A percentile compares a stretch with the other conserved stretches of the same genome.
These are phyloP conservation scores for Malbranchea cinnamomea DNA, from an alignment of 2,329 filamentous ascomycete species.

Conservation along the genomic window DNA sequence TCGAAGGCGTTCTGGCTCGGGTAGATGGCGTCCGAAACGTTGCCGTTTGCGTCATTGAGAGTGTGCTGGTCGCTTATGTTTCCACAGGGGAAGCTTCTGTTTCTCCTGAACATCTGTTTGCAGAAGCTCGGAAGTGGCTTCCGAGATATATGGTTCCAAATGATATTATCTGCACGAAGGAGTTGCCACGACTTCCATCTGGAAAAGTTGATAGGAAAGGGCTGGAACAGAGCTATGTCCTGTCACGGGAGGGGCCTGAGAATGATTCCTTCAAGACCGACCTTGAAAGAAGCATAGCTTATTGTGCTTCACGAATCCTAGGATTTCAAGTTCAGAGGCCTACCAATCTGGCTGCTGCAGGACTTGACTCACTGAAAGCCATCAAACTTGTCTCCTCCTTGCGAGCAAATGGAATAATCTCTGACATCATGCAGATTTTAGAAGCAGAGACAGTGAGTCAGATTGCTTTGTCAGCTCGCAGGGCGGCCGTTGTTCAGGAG, in stretches of 20 bases:
- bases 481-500: neutral
- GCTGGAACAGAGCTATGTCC: conserved; percentile 41
- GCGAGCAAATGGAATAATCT: conserved; percentile 38
- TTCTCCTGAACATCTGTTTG: conserved; percentile 33
- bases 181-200: conserved; percentile 62
- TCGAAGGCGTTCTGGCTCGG: conserved; percentile 56
- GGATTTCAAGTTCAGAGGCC: conserved; percentile 20
- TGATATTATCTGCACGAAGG: conserved; percentile 48
- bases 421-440: conserved; percentile 49
- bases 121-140: conserved; percentile 57
- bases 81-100: conserved; percentile 34
- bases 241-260: conserved; percentile 12
- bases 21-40: conserved; percentile 48
- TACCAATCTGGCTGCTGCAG: conserved; percentile 37
- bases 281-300: conserved; percentile 22
- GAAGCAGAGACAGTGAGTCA: conserved; percentile 34
- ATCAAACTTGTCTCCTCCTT: conserved; percentile 52
- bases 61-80: conserved; percentile 61
- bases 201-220: conserved; percentile 65
- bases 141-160: conserved; percentile 71
- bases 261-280: conserved; percentile 10
- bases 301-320: conserved; percentile 29
- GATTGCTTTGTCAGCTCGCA: conserved; percentile 13
- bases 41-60: conserved; percentile 51
- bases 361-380: conserved; percentile 51